phyloP scores from a whole-genome alignment of 257 asterid genomes.

The Plantago ovata region DNA sequence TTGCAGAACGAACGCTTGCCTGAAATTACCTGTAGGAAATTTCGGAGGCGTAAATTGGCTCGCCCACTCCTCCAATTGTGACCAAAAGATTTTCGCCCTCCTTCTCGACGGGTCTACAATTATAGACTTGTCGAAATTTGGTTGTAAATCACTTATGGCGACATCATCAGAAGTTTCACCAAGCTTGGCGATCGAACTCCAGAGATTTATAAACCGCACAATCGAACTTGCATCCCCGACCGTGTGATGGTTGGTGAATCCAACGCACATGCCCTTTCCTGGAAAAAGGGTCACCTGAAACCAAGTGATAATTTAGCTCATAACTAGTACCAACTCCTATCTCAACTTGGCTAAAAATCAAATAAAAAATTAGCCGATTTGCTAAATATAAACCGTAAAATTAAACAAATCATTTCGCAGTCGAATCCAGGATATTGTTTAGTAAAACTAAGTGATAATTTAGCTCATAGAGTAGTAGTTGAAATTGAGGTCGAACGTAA shows the following conservation, averaged over 20 bases:
- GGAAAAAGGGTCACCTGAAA: slow-evolving; percentile 24
- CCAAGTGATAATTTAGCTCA: too few species aligned
- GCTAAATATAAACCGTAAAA: too few species aligned
- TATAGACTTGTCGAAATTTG: background rate
- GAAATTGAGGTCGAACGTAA: too few species aligned
- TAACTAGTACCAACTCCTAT: too few species aligned
- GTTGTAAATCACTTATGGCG: background rate
- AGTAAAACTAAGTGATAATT: too few species aligned
- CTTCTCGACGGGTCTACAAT: background rate
- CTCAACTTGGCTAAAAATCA: too few species aligned
- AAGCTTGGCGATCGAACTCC: slow-evolving; percentile 20
- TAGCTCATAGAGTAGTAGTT: too few species aligned
- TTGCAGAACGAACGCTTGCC: slow-evolving; percentile 29
- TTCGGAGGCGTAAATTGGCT: background rate
- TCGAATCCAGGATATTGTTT: too few species aligned
- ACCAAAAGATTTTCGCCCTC: slow-evolving; percentile 20
- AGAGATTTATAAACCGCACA: slow-evolving; percentile 14
- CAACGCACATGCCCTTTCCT: slow-evolving; percentile 18
- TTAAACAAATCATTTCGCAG: too few species aligned
- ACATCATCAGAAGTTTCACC: background rate
- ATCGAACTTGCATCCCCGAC: slow-evolving; percentile 24
- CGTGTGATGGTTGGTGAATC: slow-evolving; percentile 17
- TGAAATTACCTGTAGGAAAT: slow-evolving; percentile 23
- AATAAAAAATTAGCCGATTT: too few species aligned
- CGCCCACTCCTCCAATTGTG: slow-evolving; percentile 1